These are phyloP conservation scores for Solanum medicagineum DNA, from an alignment of 257 asterid species.

Conservation along the genomic window DNA sequence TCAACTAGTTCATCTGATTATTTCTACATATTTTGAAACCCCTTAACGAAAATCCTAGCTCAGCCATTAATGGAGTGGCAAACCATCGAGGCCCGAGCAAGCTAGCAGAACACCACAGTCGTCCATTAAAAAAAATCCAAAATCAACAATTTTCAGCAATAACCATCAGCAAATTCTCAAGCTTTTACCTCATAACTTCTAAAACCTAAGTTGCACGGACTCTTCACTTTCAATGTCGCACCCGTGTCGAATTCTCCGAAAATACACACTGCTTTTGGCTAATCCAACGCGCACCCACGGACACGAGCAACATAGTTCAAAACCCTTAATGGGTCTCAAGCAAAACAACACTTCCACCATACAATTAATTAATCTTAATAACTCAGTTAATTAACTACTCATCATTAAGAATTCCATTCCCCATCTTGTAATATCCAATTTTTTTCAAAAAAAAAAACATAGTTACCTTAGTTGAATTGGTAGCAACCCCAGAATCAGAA, in stretches of 20 bases:
- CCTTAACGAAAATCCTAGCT: no score
- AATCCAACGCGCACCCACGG: no score
- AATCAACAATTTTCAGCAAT: neutral
- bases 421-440: neutral
- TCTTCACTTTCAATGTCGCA: no score
- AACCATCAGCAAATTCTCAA: neutral
- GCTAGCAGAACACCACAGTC: neutral
- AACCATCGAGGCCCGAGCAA: neutral
- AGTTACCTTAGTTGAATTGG: slow-evolving; percentile 28
- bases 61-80: no score
- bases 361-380: neutral
- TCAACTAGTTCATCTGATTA: no score
- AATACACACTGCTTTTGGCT: no score
- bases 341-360: neutral
- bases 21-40: no score
- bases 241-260: no score
- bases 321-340: neutral
- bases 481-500: slow-evolving; percentile 37
- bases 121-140: neutral
- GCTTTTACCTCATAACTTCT: no score
- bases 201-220: no score
- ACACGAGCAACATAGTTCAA: no score
- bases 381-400: no score
- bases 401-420: neutral
- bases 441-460: neutral